Conservation (phyloP, 2,329 filamentous ascomycete species). For the Fusarium euwallaceae region DNA sequence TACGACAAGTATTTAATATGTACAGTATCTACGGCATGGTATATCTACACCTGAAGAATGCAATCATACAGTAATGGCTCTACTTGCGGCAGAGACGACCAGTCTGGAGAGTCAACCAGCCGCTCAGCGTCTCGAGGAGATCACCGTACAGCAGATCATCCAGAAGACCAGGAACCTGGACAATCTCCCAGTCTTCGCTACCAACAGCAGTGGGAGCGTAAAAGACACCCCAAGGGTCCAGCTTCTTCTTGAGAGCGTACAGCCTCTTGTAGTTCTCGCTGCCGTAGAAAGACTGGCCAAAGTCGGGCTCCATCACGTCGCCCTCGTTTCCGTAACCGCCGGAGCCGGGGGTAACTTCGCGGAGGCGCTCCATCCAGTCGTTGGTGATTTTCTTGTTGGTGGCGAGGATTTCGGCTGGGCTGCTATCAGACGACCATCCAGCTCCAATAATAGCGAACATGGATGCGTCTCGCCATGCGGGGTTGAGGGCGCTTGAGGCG, state of each 20-base stretch:
- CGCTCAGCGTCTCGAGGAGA: slow-evolving; percentile 27
- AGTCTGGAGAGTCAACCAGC: slow-evolving; percentile 32
- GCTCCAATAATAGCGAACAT: slow-evolving; percentile 51
- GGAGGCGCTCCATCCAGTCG: slow-evolving; percentile 31
- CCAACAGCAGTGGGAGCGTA: slow-evolving; percentile 33
- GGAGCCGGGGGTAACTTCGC: slow-evolving; percentile 31
- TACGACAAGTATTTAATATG: background rate
- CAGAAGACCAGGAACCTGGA: slow-evolving; percentile 5
- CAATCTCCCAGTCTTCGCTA: slow-evolving; percentile 34
- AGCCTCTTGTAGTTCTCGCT: slow-evolving; percentile 44
- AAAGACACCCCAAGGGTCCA: slow-evolving; percentile 49
- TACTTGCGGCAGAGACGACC: slow-evolving; percentile 29
- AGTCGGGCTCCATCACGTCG: slow-evolving; percentile 50
- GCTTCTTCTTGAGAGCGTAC: slow-evolving; percentile 49
- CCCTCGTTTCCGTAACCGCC: slow-evolving; percentile 52
- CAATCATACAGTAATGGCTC: background rate
- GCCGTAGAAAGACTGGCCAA: slow-evolving; percentile 47
- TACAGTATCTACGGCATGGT: slow-evolving; percentile 1
- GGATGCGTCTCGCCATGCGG: slow-evolving; percentile 60
- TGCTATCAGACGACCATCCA: slow-evolving; percentile 27
- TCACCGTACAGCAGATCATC: slow-evolving; percentile 20
- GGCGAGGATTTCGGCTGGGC: slow-evolving; percentile 27
- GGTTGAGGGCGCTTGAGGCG: slow-evolving; percentile 54
- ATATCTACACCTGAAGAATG: background rate
- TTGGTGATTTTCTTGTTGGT: slow-evolving; percentile 45